phyloP scores from a whole-genome alignment of 2,329 filamentous ascomycete species.

The Cercospora beticola region DNA sequence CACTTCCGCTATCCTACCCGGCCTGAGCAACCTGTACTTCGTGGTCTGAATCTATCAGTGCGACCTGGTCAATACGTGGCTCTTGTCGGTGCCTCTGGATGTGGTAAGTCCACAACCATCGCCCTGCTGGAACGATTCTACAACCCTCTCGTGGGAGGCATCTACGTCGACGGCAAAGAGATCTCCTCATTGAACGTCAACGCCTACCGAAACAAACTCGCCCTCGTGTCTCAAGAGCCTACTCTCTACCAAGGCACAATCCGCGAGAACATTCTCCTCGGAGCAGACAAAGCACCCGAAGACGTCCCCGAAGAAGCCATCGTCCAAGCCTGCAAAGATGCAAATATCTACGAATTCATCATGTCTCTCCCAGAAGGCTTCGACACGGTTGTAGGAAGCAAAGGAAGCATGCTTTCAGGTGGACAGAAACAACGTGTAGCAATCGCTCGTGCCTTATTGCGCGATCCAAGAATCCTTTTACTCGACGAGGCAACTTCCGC shows the following conservation, averaged over 20 bases:
- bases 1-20: conserved; percentile 93
- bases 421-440: conserved; percentile 95
- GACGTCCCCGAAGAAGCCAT: conserved; percentile 71
- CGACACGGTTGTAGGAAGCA: conserved; percentile 66
- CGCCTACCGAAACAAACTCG: conserved; percentile 78
- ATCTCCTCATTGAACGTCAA: conserved; percentile 79
- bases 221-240: conserved; percentile 90
- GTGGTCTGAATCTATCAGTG: conserved; percentile 73
- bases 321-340: conserved; percentile 77
- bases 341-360: conserved; percentile 92
- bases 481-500: conserved; percentile 72
- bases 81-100: conserved; percentile 89
- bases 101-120: conserved; percentile 92
- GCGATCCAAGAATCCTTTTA: conserved; percentile 84
- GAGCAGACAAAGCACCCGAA: conserved; percentile 58
- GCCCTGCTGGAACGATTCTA: conserved; percentile 92
- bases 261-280: conserved; percentile 83
- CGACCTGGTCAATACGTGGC: conserved; percentile 81
- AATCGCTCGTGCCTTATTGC: conserved; percentile 84
- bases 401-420: conserved; percentile 80
- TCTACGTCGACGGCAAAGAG: conserved; percentile 80
- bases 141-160: conserved; percentile 75
- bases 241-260: conserved; percentile 93
- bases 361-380: conserved; percentile 67
- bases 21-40: conserved; percentile 86